Base-by-base conservation (phyloP, 768 basidiomycete genomes). In the Mycena capillaripes region DNA sequence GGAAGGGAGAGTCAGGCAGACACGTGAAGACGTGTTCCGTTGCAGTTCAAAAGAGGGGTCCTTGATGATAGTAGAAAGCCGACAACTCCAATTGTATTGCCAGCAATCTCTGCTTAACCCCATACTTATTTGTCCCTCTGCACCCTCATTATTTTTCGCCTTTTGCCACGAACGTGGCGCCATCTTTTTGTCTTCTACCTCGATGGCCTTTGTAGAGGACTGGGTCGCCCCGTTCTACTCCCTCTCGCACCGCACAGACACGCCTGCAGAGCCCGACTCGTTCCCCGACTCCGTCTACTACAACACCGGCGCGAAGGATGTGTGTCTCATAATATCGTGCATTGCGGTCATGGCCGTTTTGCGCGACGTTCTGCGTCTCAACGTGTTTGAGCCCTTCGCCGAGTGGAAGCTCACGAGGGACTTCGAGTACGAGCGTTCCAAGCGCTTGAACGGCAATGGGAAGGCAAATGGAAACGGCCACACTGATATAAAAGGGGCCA, bases 311-410 rank as follows among this genome's bases (percentile, higher is more conserved):
- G 83, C 84, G 32, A 86, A 89, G 70, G 98, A 99, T 80, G 81
- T 88, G n/a, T 96, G 91, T 78, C 79, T 97, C 77, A 86, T 97
- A 68, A 82, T 96, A 66, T 89, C 92, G n/a, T 93, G 90, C 81
- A 95, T 98, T 68, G 89, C 93, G 17, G 84, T 92, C 75, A 96
- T 98, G 90, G 95, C 95, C n/a, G 76, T 96, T 62, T 81, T 96
- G 30, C 91, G 98, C 72, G 97, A 97, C 84, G 82, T 89, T 36
- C 81, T 91, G 46, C 91, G 98, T 76, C 81, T 97, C 25, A 86
- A 85, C 74, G 75, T 97, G 38, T 89, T 96, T 72, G 92, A 93
- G 78, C 95, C 97, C 12, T 90, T 98, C 66, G 97, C 95, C 21
- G 85, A 86, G 44, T 92, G 91, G 89, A 93, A 92, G 74, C 89